Evolutionary conservation across 2,329 filamentous ascomycete species (phyloP).

Genomic region (Colletotrichum tropicale): DNA sequence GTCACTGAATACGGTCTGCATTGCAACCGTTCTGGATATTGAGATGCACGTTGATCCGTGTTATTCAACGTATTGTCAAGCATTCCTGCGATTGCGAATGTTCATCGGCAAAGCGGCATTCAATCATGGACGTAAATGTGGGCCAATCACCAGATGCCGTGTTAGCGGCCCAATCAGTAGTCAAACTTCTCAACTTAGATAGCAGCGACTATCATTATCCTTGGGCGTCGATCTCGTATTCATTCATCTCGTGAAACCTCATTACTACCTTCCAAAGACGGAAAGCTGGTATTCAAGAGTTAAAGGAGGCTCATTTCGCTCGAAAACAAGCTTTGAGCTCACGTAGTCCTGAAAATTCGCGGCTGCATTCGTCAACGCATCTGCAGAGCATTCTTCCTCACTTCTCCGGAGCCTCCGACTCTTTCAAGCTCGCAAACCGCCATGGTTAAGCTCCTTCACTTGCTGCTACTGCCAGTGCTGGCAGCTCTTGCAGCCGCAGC

Average conservation of each 20-base stretch:
- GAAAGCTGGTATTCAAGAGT: background rate
- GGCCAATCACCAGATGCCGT: background rate
- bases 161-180: background rate
- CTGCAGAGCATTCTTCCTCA: no score
- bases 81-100: background rate
- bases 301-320: background rate
- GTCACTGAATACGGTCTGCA: background rate
- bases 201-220: background rate
- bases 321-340: background rate
- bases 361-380: no score
- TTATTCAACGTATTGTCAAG: background rate
- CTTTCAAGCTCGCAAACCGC: accelerated
- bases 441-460: background rate
- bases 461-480: background rate
- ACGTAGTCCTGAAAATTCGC: accelerated
- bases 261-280: background rate
- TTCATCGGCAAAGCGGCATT: background rate
- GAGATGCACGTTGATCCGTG: background rate
- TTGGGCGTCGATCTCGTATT: background rate
- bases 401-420: background rate
- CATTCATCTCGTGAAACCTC: background rate
- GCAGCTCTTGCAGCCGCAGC: background rate
- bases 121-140: background rate
- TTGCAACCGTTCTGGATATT: background rate
- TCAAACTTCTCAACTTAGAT: background rate